phyloP scores from a whole-genome alignment of 106 monocot genomes.

The Posidonia australis region DNA sequence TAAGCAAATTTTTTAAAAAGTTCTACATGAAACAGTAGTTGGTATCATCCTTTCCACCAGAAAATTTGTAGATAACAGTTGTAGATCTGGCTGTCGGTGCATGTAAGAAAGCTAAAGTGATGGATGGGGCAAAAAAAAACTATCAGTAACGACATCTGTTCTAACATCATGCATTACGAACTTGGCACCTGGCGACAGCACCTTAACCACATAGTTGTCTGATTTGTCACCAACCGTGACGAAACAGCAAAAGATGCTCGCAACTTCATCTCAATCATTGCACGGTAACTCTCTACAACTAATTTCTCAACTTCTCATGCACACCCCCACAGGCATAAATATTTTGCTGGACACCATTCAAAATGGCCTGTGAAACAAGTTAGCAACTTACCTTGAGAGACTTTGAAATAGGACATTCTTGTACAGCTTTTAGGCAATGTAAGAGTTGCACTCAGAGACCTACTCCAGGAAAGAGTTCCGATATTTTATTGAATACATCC shows the following conservation, averaged over 20 bases:
- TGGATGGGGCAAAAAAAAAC: not conserved
- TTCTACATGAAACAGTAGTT: too few species aligned
- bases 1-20: too few species aligned
- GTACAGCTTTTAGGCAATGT: not conserved
- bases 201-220: not conserved
- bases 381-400: not conserved
- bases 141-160: too few species aligned
- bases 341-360: not conserved
- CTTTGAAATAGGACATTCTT: not conserved
- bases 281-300: not conserved
- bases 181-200: not conserved
- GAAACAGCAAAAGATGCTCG: not conserved
- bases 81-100: not conserved
- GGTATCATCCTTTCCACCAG: too few species aligned
- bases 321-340: not conserved
- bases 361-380: not conserved
- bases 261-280: not conserved
- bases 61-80: too few species aligned
- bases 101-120: not conserved
- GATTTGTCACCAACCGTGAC: not conserved
- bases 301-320: too few species aligned
- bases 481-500: slow-evolving; percentile 13
- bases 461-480: slow-evolving; percentile 13
- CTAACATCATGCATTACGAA: too few species aligned
- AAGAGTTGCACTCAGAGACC: too few species aligned